Conservation (phyloP, 2,329 filamentous ascomycete genomes). For the Periconia sp. region DNA sequence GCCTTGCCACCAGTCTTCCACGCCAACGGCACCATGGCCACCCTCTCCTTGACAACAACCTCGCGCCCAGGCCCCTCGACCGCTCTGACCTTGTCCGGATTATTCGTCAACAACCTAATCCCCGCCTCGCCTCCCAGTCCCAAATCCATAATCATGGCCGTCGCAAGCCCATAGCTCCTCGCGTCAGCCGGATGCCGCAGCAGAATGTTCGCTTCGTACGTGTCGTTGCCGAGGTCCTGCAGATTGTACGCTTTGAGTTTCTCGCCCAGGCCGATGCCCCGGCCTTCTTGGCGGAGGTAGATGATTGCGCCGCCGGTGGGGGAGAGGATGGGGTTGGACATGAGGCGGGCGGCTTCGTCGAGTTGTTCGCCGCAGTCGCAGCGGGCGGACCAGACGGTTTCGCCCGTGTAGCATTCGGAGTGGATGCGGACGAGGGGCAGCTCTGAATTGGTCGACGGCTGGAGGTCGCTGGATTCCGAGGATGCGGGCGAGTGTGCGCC, state of each 20-base stretch:
- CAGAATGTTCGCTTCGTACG: constrained; percentile 91
- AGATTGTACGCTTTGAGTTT: constrained; percentile 98
- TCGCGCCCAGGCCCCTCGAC: constrained; percentile 92
- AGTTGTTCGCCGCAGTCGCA: constrained; percentile 98
- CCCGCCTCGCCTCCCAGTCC: constrained; percentile 72
- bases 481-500: constrained; percentile 19
- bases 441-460: constrained; percentile 37
- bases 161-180: constrained; percentile 93
- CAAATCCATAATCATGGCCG: constrained; percentile 88
- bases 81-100: constrained; percentile 94
- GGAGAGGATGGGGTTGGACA: constrained; percentile 71
- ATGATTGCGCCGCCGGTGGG: constrained; percentile 85
- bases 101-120: constrained; percentile 89
- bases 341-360: constrained; percentile 91
- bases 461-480: constrained; percentile 27
- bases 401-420: constrained; percentile 97
- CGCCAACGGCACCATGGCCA: constrained; percentile 93
- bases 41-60: constrained; percentile 83
- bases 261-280: constrained; percentile 91
- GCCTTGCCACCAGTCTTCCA: constrained; percentile 82
- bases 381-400: constrained; percentile 96
- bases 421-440: constrained; percentile 91
- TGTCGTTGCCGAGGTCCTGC: constrained; percentile 96
- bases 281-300: constrained; percentile 93
- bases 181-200: constrained; percentile 93